Conservation (phyloP, 2,329 filamentous ascomycete genomes). For the Fonsecaea multimorphosa region DNA sequence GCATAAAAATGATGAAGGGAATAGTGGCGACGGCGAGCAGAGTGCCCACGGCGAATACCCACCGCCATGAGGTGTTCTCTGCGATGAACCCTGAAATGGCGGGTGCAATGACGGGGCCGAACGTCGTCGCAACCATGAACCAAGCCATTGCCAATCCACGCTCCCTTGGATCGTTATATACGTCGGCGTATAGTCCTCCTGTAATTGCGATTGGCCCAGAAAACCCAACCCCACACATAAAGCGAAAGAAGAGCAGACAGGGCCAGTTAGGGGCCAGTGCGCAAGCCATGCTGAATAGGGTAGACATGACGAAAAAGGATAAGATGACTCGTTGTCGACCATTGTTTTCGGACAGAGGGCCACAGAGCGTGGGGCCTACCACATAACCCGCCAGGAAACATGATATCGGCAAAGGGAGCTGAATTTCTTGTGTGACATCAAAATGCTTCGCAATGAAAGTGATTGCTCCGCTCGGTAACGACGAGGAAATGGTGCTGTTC, state of each 20-base stretch:
- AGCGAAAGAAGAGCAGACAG: slow-evolving; percentile 50
- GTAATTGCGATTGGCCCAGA: slow-evolving; percentile 53
- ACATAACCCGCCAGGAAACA: slow-evolving; percentile 51
- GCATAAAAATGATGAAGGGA: slow-evolving; percentile 66
- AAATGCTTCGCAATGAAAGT: slow-evolving; percentile 45
- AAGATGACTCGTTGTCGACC: slow-evolving; percentile 54
- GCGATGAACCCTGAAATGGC: slow-evolving; percentile 55
- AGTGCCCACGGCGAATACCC: slow-evolving; percentile 64
- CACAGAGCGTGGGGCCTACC: slow-evolving; percentile 51
- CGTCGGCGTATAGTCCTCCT: slow-evolving; percentile 55
- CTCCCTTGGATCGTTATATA: slow-evolving; percentile 51
- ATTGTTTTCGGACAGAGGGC: slow-evolving; percentile 51
- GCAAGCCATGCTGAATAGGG: slow-evolving; percentile 50
- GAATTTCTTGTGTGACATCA: slow-evolving; percentile 40
- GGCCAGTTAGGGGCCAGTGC: slow-evolving; percentile 52
- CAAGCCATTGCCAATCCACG: slow-evolving; percentile 50
- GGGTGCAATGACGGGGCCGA: slow-evolving; percentile 52
- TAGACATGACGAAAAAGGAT: slow-evolving; percentile 55
- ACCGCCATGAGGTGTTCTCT: slow-evolving; percentile 51
- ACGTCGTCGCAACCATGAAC: slow-evolving; percentile 52
- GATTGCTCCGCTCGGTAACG: slow-evolving; percentile 49
- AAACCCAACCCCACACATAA: slow-evolving; percentile 50
- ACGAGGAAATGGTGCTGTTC: slow-evolving; percentile 48
- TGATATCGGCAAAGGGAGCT: slow-evolving; percentile 50
- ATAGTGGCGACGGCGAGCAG: slow-evolving; percentile 68